Conservation (phyloP, 371 early-diverging fungal genomes). For the Parasitella parasitica region DNA sequence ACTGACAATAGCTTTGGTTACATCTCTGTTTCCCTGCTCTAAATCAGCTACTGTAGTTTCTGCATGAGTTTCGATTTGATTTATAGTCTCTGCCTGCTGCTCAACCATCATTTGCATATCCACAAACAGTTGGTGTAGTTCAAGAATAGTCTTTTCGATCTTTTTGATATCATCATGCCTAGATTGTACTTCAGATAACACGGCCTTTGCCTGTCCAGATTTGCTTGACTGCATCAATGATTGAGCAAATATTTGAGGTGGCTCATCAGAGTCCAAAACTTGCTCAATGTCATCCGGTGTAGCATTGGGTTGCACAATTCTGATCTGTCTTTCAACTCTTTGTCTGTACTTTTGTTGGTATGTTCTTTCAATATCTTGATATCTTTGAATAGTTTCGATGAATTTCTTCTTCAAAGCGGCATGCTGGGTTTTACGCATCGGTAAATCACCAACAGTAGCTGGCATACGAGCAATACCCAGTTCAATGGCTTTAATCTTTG, state of each 20-base stretch:
- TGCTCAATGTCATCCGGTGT: slow-evolving; percentile 72
- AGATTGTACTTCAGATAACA: slow-evolving; percentile 79
- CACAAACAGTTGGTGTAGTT: slow-evolving; percentile 83
- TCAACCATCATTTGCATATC: slow-evolving; percentile 87
- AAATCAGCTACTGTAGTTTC: slow-evolving; percentile 62
- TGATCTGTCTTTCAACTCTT: slow-evolving; percentile 78
- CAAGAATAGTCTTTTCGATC: slow-evolving; percentile 84
- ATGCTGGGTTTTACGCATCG: slow-evolving; percentile 66
- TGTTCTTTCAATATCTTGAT: slow-evolving; percentile 75
- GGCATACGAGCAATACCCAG: slow-evolving; percentile 53
- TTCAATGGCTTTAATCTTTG: slow-evolving; percentile 65
- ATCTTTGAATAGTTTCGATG: slow-evolving; percentile 76
- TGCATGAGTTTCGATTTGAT: slow-evolving; percentile 71
- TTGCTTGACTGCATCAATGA: slow-evolving; percentile 53
- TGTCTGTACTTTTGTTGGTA: slow-evolving; percentile 80
- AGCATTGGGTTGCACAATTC: slow-evolving; percentile 82
- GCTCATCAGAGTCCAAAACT: slow-evolving; percentile 68
- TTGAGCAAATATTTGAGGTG: slow-evolving; percentile 78
- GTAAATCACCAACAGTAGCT: slow-evolving; percentile 54
- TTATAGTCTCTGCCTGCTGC: slow-evolving; percentile 72
- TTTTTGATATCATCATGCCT: slow-evolving; percentile 84
- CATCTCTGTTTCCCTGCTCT: slow-evolving; percentile 65
- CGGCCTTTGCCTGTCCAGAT: slow-evolving; percentile 74
- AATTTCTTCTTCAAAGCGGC: slow-evolving; percentile 70
- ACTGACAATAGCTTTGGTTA: slow-evolving; percentile 66